Evolutionary conservation across 306 rosid genomes (phyloP).

Genomic region (Cicer yamashitae): DNA sequence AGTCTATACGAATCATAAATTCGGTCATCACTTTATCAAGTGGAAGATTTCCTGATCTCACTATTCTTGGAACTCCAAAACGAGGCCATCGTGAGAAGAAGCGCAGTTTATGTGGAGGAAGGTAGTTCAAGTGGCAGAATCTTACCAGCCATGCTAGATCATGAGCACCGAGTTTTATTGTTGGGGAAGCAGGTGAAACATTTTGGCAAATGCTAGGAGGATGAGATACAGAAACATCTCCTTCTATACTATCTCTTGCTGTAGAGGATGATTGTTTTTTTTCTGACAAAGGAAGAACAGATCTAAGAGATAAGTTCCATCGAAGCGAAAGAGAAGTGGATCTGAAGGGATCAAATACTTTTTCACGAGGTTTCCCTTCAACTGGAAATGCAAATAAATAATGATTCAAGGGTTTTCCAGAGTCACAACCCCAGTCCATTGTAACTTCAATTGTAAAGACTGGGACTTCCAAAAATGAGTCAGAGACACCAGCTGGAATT

Average conservation of each 20-base stretch:
- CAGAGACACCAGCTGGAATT: conserved; percentile 65
- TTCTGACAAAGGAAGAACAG: conserved; percentile 55
- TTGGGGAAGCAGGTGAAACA: conserved; percentile 58
- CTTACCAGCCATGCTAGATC: conserved; percentile 84
- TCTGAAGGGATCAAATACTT: conserved; percentile 85
- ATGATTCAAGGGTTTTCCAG: conserved; percentile 81
- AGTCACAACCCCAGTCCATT: conserved; percentile 94
- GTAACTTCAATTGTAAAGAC: conserved; percentile 72
- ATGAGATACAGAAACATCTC: conserved; percentile 56
- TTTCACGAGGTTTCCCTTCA: conserved; percentile 78
- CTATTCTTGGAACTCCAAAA: conserved; percentile 75
- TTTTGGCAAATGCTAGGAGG: conserved; percentile 49
- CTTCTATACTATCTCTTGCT: conserved; percentile 42
- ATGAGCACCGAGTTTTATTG: conserved; percentile 79
- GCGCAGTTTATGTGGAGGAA: conserved; percentile 95
- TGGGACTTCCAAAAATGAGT: conserved; percentile 75
- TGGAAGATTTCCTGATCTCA: conserved; percentile 90
- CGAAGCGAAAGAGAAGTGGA: conserved; percentile 81
- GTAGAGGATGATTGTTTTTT: conserved; percentile 46
- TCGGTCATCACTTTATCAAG: conserved; percentile 95
- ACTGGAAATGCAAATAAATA: conserved; percentile 77
- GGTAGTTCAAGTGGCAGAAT: conserved; percentile 62
- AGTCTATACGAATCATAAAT: conserved; percentile 82
- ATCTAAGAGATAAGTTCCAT: conserved; percentile 65
- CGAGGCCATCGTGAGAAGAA: conserved; percentile 90